Conservation (phyloP, 1,139 yeast species). For the Spencermartinsiella ligniputridi region DNA sequence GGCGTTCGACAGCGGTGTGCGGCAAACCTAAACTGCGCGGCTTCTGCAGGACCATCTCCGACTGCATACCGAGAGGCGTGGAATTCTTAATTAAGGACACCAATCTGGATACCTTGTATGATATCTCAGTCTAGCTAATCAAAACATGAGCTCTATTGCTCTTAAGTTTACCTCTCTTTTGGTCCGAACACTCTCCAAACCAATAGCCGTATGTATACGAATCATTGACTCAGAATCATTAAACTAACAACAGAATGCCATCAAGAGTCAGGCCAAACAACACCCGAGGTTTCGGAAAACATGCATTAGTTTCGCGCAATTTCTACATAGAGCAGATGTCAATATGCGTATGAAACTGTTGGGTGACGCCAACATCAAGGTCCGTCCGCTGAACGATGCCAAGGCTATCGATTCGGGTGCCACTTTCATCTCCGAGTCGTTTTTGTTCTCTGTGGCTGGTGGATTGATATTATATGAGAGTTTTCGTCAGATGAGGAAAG, state of each 20-base stretch:
- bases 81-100: too few relatives aligned
- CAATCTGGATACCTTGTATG: too few relatives aligned
- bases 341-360: constrained; percentile 57
- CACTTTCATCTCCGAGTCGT: constrained; percentile 67
- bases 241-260: constrained; percentile 37
- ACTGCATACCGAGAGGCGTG: too few relatives aligned
- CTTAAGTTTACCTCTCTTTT: constrained; percentile 71
- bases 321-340: constrained; percentile 64
- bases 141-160: constrained; percentile 49
- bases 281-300: constrained; percentile 58
- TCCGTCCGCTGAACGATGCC: constrained; percentile 78
- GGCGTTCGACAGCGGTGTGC: too few relatives aligned
- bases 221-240: background rate
- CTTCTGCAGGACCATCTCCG: too few relatives aligned
- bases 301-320: constrained; percentile 73
- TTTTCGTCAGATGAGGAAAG: constrained; percentile 63
- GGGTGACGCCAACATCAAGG: constrained; percentile 51
- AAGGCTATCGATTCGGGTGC: constrained; percentile 86
- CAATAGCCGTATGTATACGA: constrained; percentile 52
- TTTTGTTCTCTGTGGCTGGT: constrained; percentile 77
- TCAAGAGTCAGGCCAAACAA: constrained; percentile 73
- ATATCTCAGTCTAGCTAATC: too few relatives aligned
- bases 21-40: too few relatives aligned
- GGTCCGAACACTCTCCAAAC: constrained; percentile 76
- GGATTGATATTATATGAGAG: constrained; percentile 72